Conservation (phyloP, 1,284 basidiomycete species). For the Xanthoconium separans region DNA sequence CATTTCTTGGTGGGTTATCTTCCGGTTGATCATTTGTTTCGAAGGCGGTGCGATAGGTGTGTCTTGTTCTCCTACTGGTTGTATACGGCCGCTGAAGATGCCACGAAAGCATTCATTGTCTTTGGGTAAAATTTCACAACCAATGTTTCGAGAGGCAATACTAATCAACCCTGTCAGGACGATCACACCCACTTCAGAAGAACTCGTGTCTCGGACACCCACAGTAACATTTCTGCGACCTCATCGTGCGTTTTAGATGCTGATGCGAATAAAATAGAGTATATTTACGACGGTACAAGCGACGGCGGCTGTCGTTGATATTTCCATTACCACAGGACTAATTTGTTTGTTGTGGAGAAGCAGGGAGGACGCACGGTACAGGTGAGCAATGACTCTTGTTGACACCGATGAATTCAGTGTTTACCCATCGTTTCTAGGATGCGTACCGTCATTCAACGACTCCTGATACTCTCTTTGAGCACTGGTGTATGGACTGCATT, state of each 20-base stretch:
- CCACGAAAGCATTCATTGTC: conserved; percentile 10
- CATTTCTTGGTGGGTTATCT: neutral
- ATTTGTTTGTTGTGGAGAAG: conserved; percentile 18
- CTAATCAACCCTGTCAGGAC: conserved; percentile 6
- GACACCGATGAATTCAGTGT: neutral
- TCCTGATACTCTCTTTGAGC: conserved; percentile 19
- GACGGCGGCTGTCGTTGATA: conserved; percentile 14
- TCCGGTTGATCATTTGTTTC: neutral
- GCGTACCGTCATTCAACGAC: conserved; percentile 18
- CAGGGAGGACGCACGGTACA: conserved; percentile 17
- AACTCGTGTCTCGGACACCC: conserved; percentile 11
- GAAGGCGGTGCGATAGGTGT: conserved; percentile 19
- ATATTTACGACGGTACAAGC: conserved; percentile 15
- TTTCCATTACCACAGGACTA: conserved; percentile 18
- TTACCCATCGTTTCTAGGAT: conserved; percentile 8
- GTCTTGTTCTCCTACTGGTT: conserved; percentile 1
- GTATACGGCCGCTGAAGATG: conserved; percentile 2
- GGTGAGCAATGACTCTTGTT: neutral
- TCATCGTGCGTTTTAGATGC: neutral
- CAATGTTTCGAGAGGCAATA: too few species aligned
- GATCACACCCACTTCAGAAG: conserved; percentile 12
- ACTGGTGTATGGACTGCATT: conserved; percentile 24
- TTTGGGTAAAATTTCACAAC: conserved; percentile 13
- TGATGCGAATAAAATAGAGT: conserved; percentile 10
- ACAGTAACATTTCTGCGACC: conserved; percentile 3